phyloP scores from a whole-genome alignment of 202 grass and related monocot genomes.

The Panicum virgatum region DNA sequence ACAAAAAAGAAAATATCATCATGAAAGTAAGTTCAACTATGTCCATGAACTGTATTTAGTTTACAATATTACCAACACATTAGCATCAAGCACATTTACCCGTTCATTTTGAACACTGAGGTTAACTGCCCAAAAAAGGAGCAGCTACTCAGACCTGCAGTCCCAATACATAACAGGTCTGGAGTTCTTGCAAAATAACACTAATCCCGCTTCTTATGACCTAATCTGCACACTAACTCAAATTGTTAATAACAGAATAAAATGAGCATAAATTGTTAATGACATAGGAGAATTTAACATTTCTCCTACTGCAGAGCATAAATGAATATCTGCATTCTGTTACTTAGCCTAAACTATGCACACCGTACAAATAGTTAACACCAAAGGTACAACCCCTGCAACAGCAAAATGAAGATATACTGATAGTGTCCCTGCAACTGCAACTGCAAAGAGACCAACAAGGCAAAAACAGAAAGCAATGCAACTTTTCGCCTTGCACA shows the following conservation, averaged over 20 bases:
- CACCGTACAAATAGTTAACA: constrained; percentile 26
- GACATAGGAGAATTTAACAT: background rate
- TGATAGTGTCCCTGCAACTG: constrained; percentile 14
- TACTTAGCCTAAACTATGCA: constrained; percentile 34
- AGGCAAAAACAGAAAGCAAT: constrained; percentile 8
- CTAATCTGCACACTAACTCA: constrained; percentile 70
- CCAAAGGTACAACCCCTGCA: constrained; percentile 27
- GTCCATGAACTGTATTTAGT: constrained; percentile 20
- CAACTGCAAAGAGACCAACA: constrained; percentile 44
- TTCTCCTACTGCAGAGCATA: constrained; percentile 12
- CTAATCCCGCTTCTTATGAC: constrained; percentile 47
- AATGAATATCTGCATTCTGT: background rate
- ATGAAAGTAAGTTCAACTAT: background rate
- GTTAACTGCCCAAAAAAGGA: constrained; percentile 23
- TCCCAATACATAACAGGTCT: constrained; percentile 35
- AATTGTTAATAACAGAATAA: constrained; percentile 56
- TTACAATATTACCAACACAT: constrained; percentile 40
- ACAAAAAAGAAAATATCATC: constrained; percentile 22
- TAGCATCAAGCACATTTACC: constrained; percentile 43
- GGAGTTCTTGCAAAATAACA: constrained; percentile 39
- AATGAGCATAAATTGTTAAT: constrained; percentile 29
- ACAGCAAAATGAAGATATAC: constrained; percentile 23
- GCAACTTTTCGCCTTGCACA: constrained; percentile 36
- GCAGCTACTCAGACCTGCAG: constrained; percentile 35
- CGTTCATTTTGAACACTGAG: constrained; percentile 30